Percentiles rank a stretch among this genome's conserved stretches.
phyloP scores from a whole-genome alignment of 768 basidiomycete genomes.

The Termitomyces titanicus region DNA sequence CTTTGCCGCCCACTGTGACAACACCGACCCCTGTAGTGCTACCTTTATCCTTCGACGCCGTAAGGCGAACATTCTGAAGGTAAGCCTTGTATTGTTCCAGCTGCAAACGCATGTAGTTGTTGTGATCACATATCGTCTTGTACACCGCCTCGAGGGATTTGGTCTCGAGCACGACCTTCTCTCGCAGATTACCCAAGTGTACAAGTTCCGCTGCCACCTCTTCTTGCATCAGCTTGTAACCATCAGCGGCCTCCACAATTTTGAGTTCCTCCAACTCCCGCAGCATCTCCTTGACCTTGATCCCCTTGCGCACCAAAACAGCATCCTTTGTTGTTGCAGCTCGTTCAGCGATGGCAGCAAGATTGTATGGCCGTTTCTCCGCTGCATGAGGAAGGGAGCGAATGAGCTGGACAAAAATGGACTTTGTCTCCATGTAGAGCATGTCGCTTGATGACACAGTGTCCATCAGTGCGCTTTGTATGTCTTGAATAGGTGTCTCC shows the following conservation, averaged over 20 bases:
- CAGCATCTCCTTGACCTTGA: constrained; percentile 99
- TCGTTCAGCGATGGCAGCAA: constrained; percentile 84
- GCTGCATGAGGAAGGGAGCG: constrained; percentile 86
- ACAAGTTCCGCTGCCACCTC: constrained; percentile 94
- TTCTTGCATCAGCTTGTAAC: constrained; percentile 94
- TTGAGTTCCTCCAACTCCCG: constrained; percentile 91
- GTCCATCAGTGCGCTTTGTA: constrained; percentile 95
- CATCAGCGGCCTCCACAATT: constrained; percentile 78
- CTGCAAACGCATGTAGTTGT: constrained; percentile 93
- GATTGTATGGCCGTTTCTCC: constrained; percentile 86
- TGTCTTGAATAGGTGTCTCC: constrained; percentile 99
- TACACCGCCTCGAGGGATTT: constrained; percentile 94
- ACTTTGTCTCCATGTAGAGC: constrained; percentile 99
- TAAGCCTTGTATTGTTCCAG: constrained; percentile 99
- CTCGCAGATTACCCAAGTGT: constrained; percentile 93
- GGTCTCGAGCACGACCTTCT: constrained; percentile 92
- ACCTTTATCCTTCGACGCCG: constrained; percentile 85
- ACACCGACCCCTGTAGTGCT: constrained; percentile 88
- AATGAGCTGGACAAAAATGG: constrained; percentile 96
- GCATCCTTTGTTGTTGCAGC: constrained; percentile 98
- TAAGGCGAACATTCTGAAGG: constrained; percentile 93
- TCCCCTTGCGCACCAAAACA: constrained; percentile 90
- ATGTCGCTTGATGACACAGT: constrained; percentile 97
- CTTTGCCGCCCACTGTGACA: constrained; percentile 93
- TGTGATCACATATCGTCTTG: constrained; percentile 99